Conservation (phyloP, 78 protist genomes). For the Monosiga brevicollis region DNA sequence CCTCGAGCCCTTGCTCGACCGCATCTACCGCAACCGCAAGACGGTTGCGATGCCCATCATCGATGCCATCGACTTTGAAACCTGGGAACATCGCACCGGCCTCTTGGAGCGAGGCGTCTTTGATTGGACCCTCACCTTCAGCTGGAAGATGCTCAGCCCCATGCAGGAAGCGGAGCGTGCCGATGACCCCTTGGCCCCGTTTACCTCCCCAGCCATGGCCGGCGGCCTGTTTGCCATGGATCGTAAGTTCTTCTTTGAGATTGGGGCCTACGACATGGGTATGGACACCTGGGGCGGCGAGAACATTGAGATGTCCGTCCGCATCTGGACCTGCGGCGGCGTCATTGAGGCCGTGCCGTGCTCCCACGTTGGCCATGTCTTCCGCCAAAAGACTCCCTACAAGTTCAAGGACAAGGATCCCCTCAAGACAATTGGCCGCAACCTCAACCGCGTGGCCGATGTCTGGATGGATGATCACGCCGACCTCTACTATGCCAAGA, state of each 20-base stretch:
- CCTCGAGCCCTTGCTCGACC: not conserved
- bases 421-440: not conserved
- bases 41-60: not conserved
- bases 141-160: not conserved
- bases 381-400: not conserved
- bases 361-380: not conserved
- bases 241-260: not conserved
- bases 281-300: not conserved
- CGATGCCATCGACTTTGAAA: not conserved
- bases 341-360: not conserved
- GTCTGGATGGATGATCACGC: not conserved
- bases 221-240: constrained; percentile 7
- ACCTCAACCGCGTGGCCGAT: not conserved
- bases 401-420: not conserved
- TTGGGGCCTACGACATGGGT: not conserved
- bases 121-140: not conserved
- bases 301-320: constrained; percentile 2
- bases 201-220: not conserved
- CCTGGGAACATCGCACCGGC: not conserved
- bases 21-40: not conserved
- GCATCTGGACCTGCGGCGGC: not conserved
- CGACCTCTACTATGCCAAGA: not conserved
- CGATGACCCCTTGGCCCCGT: not conserved
- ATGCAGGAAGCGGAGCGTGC: not conserved
- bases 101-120: not conserved